Base-by-base conservation (phyloP, 768 basidiomycete genomes). In the Cyclocybe aegerita region DNA sequence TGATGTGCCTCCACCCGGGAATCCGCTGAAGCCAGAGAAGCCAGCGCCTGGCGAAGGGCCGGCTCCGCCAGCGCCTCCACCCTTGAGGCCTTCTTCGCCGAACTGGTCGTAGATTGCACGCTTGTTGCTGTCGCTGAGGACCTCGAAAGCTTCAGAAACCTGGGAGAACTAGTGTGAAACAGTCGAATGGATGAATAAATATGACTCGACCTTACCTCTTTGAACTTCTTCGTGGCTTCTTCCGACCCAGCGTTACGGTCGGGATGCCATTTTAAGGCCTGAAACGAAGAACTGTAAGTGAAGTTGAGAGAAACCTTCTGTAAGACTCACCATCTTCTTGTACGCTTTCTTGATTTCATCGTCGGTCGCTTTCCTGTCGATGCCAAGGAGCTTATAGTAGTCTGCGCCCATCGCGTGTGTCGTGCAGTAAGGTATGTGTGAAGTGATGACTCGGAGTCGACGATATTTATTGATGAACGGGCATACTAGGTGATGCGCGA, bases 121-220 rank as follows among this genome's bases (percentile, higher is more conserved):
- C 62, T 93, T 93, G 64, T 92, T 76, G 66, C 83, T 82, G 69
- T 97, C 93, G 44, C 80, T 90, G 49, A 98, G 83, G 29, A 96
- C 94, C 65, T 98, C 96, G 60, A 96, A 98, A 0, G 93, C 95
- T 73, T 98, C 96, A 31, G 90, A 90, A 40, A 98, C 81, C 88
- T 96, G n/a, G 43, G 12, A 35, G 14, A 32, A 43, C 17, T 39
- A 7, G 10, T 11, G 16, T 15, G 34, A 34, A 40, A 32, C 11
- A 41, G 32, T 10, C 9, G 17, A 30, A 34, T 29, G 36, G 16
- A 31, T 3, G 14, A 39, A 4, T 14, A 7, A 1, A 7, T 45
- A 23, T 11, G 32, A 32, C 14, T 11, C 14, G n/a, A 2, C 8
- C 42, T n/a, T 17, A 86, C 93, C 80, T 95, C 83, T 73, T 99